These are phyloP conservation scores for Colletotrichum caudatum DNA, from an alignment of 2,329 filamentous ascomycete species.

Conservation along the genomic window DNA sequence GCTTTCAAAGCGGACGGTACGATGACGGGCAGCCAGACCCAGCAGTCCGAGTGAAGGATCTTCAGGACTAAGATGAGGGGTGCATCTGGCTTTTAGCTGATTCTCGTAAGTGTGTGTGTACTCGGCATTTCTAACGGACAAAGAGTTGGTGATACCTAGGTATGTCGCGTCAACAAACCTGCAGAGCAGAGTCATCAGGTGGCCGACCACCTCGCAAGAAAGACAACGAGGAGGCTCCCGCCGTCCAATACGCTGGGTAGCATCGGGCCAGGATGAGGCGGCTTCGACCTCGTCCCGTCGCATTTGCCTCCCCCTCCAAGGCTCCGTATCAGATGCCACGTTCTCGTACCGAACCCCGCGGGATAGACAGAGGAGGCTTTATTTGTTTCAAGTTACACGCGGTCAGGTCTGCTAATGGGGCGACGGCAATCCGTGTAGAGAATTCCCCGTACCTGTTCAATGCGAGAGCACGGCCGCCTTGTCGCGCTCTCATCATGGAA, in stretches of 20 bases:
- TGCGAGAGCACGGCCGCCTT: conserved; percentile 2
- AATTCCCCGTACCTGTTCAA: neutral
- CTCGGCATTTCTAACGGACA: conserved; percentile 7
- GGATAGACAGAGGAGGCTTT: conserved; percentile 11
- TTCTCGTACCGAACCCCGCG: conserved; percentile 11
- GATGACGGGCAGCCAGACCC: conserved; percentile 20
- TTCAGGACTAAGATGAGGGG: conserved; percentile 5
- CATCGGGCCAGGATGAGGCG: neutral
- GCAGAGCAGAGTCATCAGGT: conserved; percentile 30
- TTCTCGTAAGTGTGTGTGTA: conserved; percentile 13
- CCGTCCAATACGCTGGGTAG: neutral
- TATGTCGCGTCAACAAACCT: conserved; percentile 3
- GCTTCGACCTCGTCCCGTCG: conserved; percentile 17
- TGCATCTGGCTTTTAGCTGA: neutral
- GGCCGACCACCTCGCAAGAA: neutral
- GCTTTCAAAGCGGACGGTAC: neutral
- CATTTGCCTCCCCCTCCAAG: conserved; percentile 6
- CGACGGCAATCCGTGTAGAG: conserved; percentile 8
- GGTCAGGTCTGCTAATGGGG: conserved; percentile 18
- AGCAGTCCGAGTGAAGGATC: conserved; percentile 6
- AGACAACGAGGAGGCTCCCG: conserved; percentile 3
- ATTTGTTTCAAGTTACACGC: conserved; percentile 35
- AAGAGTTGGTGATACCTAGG: neutral
- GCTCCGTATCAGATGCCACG: conserved; percentile 10
- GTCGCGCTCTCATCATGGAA: conserved; percentile 3